Evolutionary conservation across 164 flowering plant species (phyloP).

Genomic region (Kalanchoe fedtschenkoi): DNA sequence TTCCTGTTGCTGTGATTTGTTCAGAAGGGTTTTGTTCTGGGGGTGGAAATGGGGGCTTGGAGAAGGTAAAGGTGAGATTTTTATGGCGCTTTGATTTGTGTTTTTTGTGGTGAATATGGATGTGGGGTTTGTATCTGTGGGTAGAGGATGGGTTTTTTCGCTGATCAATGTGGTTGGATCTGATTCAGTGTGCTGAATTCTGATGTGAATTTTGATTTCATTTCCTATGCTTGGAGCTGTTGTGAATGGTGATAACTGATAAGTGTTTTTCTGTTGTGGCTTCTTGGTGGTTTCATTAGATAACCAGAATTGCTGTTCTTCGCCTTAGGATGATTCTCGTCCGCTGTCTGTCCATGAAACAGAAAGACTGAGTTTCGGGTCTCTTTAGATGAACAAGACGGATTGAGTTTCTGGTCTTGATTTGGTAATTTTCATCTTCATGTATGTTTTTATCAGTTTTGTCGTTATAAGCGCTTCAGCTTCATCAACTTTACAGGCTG

Average conservation of each 20-base stretch:
- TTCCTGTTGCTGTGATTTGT: not conserved
- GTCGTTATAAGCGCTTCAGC: not conserved
- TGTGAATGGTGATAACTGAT: not conserved
- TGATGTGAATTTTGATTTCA: not conserved
- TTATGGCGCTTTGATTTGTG: not conserved
- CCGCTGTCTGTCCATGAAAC: not conserved
- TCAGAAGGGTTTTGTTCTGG: not conserved
- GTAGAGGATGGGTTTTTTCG: not conserved
- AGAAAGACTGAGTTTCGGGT: not conserved
- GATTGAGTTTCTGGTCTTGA: too few relatives aligned
- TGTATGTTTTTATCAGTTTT: conserved; percentile 1
- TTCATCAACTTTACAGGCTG: not conserved
- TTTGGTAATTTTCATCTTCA: not conserved
- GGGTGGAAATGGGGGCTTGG: not conserved
- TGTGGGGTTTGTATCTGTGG: not conserved
- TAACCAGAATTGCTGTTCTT: too few relatives aligned
- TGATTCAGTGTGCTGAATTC: not conserved
- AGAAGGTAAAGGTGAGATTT: not conserved
- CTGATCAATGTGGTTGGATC: not conserved
- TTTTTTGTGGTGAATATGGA: not conserved
- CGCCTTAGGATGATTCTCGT: not conserved
- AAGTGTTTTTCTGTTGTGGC: not conserved
- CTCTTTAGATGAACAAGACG: too few relatives aligned
- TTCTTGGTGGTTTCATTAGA: not conserved
- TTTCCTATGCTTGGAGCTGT: not conserved